Percentiles rank a stretch among this genome's conserved stretches.
phyloP scores from a whole-genome alignment of 1,284 basidiomycete genomes.

The Leccinum cinnamomeum region DNA sequence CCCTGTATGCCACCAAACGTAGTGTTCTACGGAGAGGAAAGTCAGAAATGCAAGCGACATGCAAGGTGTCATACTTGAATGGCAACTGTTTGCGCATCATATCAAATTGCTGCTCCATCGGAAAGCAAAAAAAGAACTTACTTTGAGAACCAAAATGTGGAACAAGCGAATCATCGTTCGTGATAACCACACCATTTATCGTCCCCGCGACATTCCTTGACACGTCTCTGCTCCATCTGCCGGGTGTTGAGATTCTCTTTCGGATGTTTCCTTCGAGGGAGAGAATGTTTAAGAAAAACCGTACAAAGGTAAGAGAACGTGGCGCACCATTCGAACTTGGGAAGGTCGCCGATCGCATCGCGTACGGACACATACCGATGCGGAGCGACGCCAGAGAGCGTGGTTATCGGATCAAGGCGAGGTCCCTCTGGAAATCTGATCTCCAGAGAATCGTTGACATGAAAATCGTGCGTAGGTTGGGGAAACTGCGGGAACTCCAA shows the following conservation, averaged over 20 bases:
- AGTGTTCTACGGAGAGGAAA: too few species aligned
- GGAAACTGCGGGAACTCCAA: conserved; percentile 62
- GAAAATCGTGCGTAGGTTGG: conserved; percentile 67
- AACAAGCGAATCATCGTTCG: too few species aligned
- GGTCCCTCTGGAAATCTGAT: conserved; percentile 48
- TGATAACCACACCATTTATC: conserved; percentile 44
- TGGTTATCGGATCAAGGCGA: conserved; percentile 46
- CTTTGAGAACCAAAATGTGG: too few species aligned
- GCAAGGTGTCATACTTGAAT: too few species aligned
- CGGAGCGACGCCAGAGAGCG: conserved; percentile 47
- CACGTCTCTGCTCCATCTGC: conserved; percentile 16
- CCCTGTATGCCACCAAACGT: too few species aligned
- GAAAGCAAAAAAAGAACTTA: too few species aligned
- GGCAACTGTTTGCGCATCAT: too few species aligned
- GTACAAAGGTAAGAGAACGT: neutral
- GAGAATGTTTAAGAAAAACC: conserved; percentile 12
- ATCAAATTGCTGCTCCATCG: too few species aligned
- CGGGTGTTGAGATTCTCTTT: conserved; percentile 1
- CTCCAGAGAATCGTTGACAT: conserved; percentile 41
- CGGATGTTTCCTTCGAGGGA: conserved; percentile 27
- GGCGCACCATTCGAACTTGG: conserved; percentile 65
- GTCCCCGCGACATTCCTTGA: conserved; percentile 39
- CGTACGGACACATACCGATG: conserved; percentile 56
- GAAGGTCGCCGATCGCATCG: conserved; percentile 70
- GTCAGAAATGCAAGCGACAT: too few species aligned